Percentiles rank a stretch among this genome's conserved stretches.
phyloP scores from a whole-genome alignment of 2,329 filamentous ascomycete genomes.

The Endocalyx cinctus region DNA sequence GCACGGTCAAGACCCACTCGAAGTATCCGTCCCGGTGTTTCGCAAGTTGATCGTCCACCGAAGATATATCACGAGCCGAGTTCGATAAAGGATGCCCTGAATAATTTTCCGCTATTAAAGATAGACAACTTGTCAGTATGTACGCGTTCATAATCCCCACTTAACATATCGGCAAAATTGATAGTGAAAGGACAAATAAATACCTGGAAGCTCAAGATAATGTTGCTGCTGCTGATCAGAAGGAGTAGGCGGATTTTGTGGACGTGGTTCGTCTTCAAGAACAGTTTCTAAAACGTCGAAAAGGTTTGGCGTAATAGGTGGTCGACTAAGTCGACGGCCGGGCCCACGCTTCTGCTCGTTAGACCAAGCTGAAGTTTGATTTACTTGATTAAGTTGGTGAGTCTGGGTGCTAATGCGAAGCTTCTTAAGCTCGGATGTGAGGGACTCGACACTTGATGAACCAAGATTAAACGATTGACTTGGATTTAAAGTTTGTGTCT shows the following conservation, averaged over 20 bases:
- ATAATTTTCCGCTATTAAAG: constrained; percentile 16
- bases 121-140: neutral
- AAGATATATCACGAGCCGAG: constrained; percentile 21
- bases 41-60: constrained; percentile 23
- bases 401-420: constrained; percentile 21
- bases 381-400: constrained; percentile 11
- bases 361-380: constrained; percentile 9
- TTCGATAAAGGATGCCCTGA: constrained; percentile 22
- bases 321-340: constrained; percentile 17
- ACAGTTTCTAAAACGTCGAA: constrained; percentile 26
- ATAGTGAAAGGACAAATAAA: no score
- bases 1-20: constrained; percentile 25
- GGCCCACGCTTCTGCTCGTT: constrained; percentile 13
- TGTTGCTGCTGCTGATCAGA: no score
- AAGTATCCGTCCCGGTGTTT: constrained; percentile 26
- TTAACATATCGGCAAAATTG: no score
- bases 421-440: constrained; percentile 28
- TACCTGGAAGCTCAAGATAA: constrained; percentile 24
- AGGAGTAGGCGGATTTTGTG: no score
- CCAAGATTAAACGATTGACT: constrained; percentile 11
- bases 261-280: constrained; percentile 21
- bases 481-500: no score
- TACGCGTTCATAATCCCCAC: no score
- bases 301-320: constrained; percentile 20
- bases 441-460: constrained; percentile 24